Conservation (phyloP, 1,139 yeast genomes). For the Nadsonia commutata region DNA sequence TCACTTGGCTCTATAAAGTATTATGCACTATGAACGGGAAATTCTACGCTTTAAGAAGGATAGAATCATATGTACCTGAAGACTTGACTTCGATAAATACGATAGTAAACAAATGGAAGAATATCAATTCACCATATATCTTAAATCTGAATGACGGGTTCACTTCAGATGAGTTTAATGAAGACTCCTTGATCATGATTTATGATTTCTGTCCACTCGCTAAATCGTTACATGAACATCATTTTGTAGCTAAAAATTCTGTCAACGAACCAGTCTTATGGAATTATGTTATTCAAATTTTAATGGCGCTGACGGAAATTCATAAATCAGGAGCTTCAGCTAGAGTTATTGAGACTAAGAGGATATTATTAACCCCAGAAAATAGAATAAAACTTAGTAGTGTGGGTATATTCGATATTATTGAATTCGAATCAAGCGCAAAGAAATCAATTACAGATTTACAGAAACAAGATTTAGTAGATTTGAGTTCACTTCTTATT, state of each 20-base stretch:
- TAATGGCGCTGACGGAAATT: constrained; percentile 47
- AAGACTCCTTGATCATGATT: constrained; percentile 40
- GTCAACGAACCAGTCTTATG: constrained; percentile 33
- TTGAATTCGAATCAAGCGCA: constrained; percentile 30
- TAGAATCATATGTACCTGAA: constrained; percentile 46
- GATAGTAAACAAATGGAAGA: constrained; percentile 36
- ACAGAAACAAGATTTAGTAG: constrained; percentile 39
- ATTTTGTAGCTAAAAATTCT: constrained; percentile 25
- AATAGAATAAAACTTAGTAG: constrained; percentile 59
- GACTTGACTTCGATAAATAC: constrained; percentile 41
- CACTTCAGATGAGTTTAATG: constrained; percentile 77
- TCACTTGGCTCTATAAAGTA: constrained; percentile 59
- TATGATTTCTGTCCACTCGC: constrained; percentile 61
- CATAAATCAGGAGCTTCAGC: constrained; percentile 53
- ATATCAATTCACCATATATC: constrained; percentile 39
- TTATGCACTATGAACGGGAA: constrained; percentile 67
- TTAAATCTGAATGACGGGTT: constrained; percentile 68
- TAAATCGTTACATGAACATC: constrained; percentile 40
- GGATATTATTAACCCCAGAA: constrained; percentile 56
- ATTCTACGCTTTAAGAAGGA: constrained; percentile 58
- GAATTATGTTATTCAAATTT: constrained; percentile 53
- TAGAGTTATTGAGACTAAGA: constrained; percentile 47
- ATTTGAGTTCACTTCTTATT: constrained; percentile 44
- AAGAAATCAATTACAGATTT: constrained; percentile 17
- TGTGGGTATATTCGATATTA: constrained; percentile 58